phyloP scores from a whole-genome alignment of 305 asterid species.

The Solanum hybrid region DNA sequence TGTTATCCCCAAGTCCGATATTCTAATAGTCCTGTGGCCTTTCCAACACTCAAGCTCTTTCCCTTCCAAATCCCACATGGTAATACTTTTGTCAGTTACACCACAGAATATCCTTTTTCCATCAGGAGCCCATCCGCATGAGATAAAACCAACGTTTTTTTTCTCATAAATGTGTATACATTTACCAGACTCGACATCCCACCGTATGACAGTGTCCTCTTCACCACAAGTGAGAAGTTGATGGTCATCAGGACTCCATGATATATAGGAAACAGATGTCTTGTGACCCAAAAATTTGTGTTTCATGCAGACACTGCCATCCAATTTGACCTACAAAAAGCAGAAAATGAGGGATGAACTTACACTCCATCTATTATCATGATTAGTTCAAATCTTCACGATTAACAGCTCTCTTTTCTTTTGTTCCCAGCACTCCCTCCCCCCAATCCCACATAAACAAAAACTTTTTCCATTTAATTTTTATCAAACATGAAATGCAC shows the following conservation, averaged over 20 bases:
- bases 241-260: constrained; percentile 68
- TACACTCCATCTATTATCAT: neutral
- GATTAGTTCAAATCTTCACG: neutral
- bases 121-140: constrained; percentile 80
- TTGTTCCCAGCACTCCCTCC: neutral
- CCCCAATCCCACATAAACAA: neutral
- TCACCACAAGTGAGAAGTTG: constrained; percentile 82
- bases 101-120: constrained; percentile 59
- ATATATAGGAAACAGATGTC: constrained; percentile 54
- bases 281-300: constrained; percentile 49
- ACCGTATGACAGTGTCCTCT: constrained; percentile 64
- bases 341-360: neutral
- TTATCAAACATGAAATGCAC: neutral
- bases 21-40: constrained; percentile 51
- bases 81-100: constrained; percentile 61
- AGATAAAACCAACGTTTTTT: constrained; percentile 50
- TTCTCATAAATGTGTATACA: constrained; percentile 53
- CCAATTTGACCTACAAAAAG: constrained; percentile 37
- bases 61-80: constrained; percentile 79
- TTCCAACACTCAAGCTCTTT: constrained; percentile 63
- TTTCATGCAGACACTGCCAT: constrained; percentile 40
- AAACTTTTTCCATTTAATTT: neutral
- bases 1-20: constrained; percentile 54
- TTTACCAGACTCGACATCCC: constrained; percentile 67
- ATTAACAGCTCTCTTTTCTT: neutral